A percentile compares a stretch with the other conserved stretches of the same genome.
Conservation (phyloP, 2,329 filamentous ascomycete genomes). For the Aspergillus fijiensis region DNA sequence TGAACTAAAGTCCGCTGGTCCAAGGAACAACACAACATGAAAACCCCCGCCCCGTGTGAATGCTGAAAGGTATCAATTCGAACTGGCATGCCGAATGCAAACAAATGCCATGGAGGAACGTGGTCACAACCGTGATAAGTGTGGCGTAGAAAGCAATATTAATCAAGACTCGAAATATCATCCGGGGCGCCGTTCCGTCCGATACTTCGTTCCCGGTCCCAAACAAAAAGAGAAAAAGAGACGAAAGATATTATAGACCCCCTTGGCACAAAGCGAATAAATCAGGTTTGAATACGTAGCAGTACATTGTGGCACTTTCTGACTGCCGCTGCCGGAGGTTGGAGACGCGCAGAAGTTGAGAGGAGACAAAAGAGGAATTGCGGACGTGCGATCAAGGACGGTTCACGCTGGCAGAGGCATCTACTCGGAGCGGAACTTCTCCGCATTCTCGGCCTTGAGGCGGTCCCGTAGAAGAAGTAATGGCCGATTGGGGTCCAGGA, state of each 20-base stretch:
- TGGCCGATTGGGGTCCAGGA: slow-evolving; percentile 45
- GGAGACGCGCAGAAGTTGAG: not conserved
- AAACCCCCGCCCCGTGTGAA: slow-evolving; percentile 21
- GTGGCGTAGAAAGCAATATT: slow-evolving; percentile 11
- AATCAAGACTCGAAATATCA: slow-evolving; percentile 14
- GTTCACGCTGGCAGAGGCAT: not conserved
- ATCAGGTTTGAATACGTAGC: slow-evolving; percentile 13
- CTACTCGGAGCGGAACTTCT: slow-evolving; percentile 19
- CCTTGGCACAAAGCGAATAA: slow-evolving; percentile 16
- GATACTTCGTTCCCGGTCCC: slow-evolving; percentile 14
- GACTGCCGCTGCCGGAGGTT: not conserved
- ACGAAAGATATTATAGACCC: slow-evolving; percentile 5
- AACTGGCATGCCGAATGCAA: slow-evolving; percentile 23
- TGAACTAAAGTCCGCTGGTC: slow-evolving; percentile 22
- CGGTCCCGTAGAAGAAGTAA: slow-evolving; percentile 46
- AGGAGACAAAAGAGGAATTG: not conserved
- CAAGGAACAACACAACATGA: slow-evolving; percentile 25
- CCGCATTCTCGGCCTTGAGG: slow-evolving; percentile 24
- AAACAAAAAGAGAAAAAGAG: slow-evolving; percentile 2
- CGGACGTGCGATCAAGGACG: too few species aligned
- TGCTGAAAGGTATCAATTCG: slow-evolving; percentile 29
- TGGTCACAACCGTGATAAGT: slow-evolving; percentile 8
- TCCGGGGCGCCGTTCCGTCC: slow-evolving; percentile 23
- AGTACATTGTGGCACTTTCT: slow-evolving; percentile 13
- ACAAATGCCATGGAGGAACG: slow-evolving; percentile 18